Evolutionary conservation across 192 early-diverging fungal genomes (phyloP).

Genomic region (Coemansia biformis): DNA sequence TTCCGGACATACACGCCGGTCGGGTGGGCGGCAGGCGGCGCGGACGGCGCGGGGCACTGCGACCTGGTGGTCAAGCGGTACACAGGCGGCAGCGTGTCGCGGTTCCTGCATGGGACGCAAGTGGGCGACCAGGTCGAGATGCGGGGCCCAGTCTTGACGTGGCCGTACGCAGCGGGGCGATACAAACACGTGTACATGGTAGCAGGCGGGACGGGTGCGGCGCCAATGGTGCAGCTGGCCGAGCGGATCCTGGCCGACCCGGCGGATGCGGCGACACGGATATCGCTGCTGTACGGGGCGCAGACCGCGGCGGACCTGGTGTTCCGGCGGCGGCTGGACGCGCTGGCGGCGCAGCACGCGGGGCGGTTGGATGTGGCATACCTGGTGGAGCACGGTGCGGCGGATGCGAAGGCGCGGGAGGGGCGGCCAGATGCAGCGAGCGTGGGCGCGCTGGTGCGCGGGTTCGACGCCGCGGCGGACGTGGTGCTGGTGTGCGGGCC

Average conservation of each 20-base stretch:
- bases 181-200: conserved; percentile 42
- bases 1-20: conserved; percentile 68
- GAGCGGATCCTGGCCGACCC: conserved; percentile 46
- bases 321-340: conserved; percentile 53
- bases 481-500: conserved; percentile 64
- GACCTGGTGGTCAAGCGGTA: conserved; percentile 68
- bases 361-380: conserved; percentile 50
- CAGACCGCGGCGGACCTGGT: conserved; percentile 51
- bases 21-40: too few species aligned
- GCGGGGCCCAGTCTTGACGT: conserved; percentile 59
- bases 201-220: conserved; percentile 76
- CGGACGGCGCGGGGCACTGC: conserved; percentile 42
- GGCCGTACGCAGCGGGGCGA: conserved; percentile 25
- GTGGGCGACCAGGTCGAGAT: conserved; percentile 58
- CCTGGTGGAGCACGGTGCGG: conserved; percentile 44
- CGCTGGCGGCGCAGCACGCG: conserved; percentile 33
- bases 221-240: conserved; percentile 65
- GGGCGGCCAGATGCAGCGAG: conserved; percentile 8
- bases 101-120: conserved; percentile 53
- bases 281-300: conserved; percentile 32
- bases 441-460: conserved; percentile 28
- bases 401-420: background rate
- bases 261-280: conserved; percentile 28
- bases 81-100: conserved; percentile 59
- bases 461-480: conserved; percentile 27